These are phyloP conservation scores for Citrus unshiu DNA, from an alignment of 345 rosid genomes.

Conservation along the genomic window DNA sequence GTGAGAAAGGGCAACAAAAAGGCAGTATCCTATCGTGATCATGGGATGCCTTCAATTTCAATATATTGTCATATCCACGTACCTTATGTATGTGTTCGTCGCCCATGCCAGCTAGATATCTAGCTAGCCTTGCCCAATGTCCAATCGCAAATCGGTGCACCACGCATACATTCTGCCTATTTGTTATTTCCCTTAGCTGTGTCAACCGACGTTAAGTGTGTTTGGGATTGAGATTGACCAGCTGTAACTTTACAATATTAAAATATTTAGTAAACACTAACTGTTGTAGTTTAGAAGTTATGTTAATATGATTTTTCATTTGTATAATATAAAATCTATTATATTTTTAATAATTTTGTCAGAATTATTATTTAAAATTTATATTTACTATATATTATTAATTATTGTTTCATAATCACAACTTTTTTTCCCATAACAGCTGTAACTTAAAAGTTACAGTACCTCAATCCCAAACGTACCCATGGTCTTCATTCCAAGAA, in stretches of 20 bases:
- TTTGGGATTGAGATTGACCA: fast-evolving
- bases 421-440: fast-evolving
- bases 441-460: fast-evolving
- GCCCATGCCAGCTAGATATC: background rate
- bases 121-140: background rate
- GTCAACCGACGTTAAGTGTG: fast-evolving
- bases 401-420: no score
- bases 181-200: background rate
- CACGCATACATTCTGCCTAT: background rate
- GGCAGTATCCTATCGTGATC: background rate
- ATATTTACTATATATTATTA: no score
- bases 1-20: slow-evolving; percentile 3
- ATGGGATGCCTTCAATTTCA: slow-evolving; percentile 3
- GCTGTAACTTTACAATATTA: fast-evolving
- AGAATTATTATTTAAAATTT: no score
- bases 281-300: fast-evolving
- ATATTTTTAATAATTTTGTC: no score
- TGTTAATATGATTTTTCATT: no score
- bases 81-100: background rate
- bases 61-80: background rate
- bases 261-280: fast-evolving
- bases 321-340: no score
- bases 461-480: no score
- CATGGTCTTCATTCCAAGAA: background rate
- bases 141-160: no score